Conservation (phyloP, 495 filamentous ascomycete species). For the Penicillium lividum region DNA sequence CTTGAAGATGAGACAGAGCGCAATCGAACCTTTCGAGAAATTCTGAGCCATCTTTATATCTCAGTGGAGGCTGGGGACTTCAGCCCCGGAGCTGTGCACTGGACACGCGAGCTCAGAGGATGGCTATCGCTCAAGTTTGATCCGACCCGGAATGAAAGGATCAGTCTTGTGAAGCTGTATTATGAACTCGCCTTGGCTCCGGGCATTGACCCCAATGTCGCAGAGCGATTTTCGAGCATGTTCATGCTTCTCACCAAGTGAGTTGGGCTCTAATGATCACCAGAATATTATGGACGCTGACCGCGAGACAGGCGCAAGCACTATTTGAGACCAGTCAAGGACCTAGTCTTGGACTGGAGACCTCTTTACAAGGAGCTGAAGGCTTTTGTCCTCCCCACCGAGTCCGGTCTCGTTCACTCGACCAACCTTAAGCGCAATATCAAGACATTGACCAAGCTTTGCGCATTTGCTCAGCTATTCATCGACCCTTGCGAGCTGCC, state of each 20-base stretch:
- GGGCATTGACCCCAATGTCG: slow-evolving; percentile 75
- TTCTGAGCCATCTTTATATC: slow-evolving; percentile 89
- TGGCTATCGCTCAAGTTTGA: slow-evolving; percentile 98
- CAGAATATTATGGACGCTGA: slow-evolving; percentile 25
- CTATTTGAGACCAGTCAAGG: slow-evolving; percentile 84
- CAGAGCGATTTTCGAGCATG: slow-evolving; percentile 95
- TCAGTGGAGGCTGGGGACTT: slow-evolving; percentile 91
- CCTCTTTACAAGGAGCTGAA: slow-evolving; percentile 92
- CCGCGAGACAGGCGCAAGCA: slow-evolving; percentile 79
- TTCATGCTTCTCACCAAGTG: slow-evolving; percentile 91
- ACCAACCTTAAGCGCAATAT: slow-evolving; percentile 66
- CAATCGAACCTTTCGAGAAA: slow-evolving; percentile 74
- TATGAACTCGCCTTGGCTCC: slow-evolving; percentile 92
- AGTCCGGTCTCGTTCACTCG: slow-evolving; percentile 65
- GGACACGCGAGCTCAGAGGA: slow-evolving; percentile 93
- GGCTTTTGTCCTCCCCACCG: slow-evolving; percentile 79
- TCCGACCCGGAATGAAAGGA: slow-evolving; percentile 76
- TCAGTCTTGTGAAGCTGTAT: slow-evolving; percentile 85
- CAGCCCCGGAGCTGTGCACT: slow-evolving; percentile 88
- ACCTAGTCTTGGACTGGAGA: slow-evolving; percentile 89
- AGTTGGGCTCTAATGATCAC: slow-evolving; percentile 28
- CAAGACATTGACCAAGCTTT: slow-evolving; percentile 80
- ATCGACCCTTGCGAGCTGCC: slow-evolving; percentile 86
- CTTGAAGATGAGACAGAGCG: slow-evolving; percentile 76
- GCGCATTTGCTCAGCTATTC: slow-evolving; percentile 85